phyloP scores from a whole-genome alignment of 371 early-diverging fungal species.

The Mucor lusitanicus region DNA sequence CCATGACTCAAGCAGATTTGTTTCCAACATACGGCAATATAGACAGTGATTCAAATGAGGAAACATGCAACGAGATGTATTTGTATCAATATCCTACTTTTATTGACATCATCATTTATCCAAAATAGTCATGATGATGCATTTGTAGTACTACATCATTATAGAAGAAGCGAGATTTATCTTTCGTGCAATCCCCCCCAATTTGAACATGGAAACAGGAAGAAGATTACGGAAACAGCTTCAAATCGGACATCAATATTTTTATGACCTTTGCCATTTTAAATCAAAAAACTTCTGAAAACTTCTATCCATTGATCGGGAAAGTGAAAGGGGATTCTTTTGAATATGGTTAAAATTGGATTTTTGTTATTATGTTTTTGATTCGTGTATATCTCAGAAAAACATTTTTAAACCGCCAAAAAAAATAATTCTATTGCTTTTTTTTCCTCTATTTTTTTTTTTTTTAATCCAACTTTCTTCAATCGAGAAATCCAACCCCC shows the following conservation, averaged over 20 bases:
- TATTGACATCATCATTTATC: background rate
- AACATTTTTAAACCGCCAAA: conserved; percentile 1
- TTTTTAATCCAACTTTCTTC: background rate
- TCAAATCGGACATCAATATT: background rate
- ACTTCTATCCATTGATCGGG: conserved; percentile 17
- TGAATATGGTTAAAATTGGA: conserved; percentile 19
- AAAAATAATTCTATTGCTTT: conserved; percentile 1
- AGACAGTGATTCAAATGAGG: background rate
- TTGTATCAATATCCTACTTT: background rate
- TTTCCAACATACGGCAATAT: background rate
- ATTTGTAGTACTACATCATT: background rate
- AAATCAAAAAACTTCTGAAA: conserved; percentile 15
- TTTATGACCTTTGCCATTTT: background rate
- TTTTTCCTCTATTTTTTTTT: conserved; percentile 5
- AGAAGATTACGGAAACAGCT: background rate
- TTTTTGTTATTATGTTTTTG: background rate
- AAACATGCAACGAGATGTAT: background rate
- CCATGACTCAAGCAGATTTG: background rate
- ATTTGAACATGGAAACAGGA: background rate
- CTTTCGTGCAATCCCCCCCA: background rate
- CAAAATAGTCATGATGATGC: conserved; percentile 3
- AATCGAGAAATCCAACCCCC: background rate
- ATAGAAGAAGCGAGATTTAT: conserved; percentile 1
- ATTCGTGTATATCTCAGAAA: background rate
- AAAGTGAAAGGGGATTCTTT: conserved; percentile 24